Conservation (phyloP, 106 monocot species). For the Apostasia shenzhenica region DNA sequence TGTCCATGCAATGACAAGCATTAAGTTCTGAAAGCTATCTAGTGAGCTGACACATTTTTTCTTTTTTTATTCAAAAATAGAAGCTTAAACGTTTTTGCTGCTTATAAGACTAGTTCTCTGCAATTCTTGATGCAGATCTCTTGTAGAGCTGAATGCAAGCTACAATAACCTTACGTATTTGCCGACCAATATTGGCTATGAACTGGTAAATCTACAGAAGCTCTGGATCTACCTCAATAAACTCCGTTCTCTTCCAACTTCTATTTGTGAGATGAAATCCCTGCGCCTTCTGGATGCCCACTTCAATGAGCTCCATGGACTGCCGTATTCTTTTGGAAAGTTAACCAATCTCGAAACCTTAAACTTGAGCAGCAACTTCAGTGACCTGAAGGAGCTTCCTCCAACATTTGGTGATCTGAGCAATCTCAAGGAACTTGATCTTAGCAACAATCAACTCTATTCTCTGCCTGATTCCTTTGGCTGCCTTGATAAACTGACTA, state of each 20-base stretch:
- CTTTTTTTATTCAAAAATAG: too few species aligned
- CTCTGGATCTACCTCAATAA: conserved; percentile 75
- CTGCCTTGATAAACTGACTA: conserved; percentile 45
- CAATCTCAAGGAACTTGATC: conserved; percentile 69
- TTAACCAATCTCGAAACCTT: conserved; percentile 63
- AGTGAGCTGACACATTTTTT: too few species aligned
- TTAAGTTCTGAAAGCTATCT: neutral
- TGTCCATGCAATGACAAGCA: too few species aligned
- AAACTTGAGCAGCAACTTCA: conserved; percentile 84
- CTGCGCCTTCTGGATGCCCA: conserved; percentile 67
- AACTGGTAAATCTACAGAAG: conserved; percentile 59
- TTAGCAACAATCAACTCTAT: conserved; percentile 94
- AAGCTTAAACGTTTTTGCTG: too few species aligned
- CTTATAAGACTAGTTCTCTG: too few species aligned
- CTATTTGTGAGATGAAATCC: conserved; percentile 67
- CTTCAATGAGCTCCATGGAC: conserved; percentile 79
- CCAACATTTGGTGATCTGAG: conserved; percentile 57
- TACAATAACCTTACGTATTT: conserved; percentile 72
- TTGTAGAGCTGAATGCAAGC: conserved; percentile 87
- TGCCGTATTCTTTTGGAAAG: conserved; percentile 70
- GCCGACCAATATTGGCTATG: conserved; percentile 85
- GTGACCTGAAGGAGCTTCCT: conserved; percentile 71
- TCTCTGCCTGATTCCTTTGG: conserved; percentile 76
- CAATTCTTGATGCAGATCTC: conserved; percentile 33
- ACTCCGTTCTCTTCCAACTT: conserved; percentile 78